Conservation (phyloP, 169 alveolate genomes). For the Cystoisospora suis region DNA sequence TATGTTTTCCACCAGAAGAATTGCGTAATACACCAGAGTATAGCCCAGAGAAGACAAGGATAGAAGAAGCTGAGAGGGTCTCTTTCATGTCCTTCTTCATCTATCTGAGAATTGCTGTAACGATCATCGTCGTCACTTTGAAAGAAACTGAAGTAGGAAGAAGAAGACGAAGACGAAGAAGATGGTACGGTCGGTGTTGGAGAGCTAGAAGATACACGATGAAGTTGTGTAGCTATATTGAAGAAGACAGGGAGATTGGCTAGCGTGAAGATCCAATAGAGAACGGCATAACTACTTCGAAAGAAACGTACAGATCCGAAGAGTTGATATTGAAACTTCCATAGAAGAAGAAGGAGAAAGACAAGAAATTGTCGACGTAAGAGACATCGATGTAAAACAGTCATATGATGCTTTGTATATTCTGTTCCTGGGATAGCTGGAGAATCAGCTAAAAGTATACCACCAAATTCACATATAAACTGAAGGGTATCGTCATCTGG, state of each 20-base stretch:
- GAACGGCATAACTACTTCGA: conserved; percentile 74
- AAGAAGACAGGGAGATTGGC: conserved; percentile 67
- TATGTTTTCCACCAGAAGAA: neutral
- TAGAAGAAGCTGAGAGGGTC: too few relatives aligned
- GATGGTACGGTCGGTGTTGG: too few relatives aligned
- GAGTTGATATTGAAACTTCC: conserved; percentile 69
- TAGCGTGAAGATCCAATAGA: conserved; percentile 77
- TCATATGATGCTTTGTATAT: neutral
- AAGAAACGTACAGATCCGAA: conserved; percentile 70
- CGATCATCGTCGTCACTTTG: too few relatives aligned
- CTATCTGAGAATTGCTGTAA: too few relatives aligned
- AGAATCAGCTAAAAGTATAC: conserved; percentile 52
- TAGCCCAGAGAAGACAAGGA: neutral
- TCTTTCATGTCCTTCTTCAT: neutral
- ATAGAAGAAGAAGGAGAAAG: neutral
- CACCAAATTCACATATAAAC: conserved; percentile 66
- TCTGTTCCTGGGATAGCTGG: conserved; percentile 18
- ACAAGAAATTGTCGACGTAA: neutral
- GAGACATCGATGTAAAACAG: neutral
- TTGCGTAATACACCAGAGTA: conserved; percentile 13
- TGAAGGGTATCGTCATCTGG: conserved; percentile 63
- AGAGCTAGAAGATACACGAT: neutral
- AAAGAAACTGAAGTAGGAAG: too few relatives aligned
- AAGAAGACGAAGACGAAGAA: too few relatives aligned
- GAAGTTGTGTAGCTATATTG: neutral